A percentile compares a stretch with the other conserved stretches of the same genome.
Conservation (phyloP, 305 asterid species). For the Rubia tinctorum region DNA sequence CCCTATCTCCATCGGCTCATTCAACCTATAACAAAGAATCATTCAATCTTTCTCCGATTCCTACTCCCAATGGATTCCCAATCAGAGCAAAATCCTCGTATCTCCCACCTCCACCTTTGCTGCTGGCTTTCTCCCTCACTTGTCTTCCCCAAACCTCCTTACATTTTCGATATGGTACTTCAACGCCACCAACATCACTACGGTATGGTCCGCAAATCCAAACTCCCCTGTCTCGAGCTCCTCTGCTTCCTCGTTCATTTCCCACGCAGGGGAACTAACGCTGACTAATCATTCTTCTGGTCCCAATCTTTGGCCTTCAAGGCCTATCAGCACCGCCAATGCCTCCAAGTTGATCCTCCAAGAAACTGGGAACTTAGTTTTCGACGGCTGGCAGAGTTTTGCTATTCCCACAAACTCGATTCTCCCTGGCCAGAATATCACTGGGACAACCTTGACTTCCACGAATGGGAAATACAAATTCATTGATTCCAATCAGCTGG, state of each 20-base stretch:
- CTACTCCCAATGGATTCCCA: background rate
- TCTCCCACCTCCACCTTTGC: constrained; percentile 4
- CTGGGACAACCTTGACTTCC: background rate
- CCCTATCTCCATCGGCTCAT: too few species aligned
- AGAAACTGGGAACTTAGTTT: constrained; percentile 49
- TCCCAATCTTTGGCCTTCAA: constrained; percentile 45
- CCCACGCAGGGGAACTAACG: constrained; percentile 47
- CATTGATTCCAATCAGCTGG: background rate
- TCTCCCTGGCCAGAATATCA: constrained; percentile 6
- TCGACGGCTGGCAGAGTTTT: constrained; percentile 56
- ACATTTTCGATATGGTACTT: background rate
- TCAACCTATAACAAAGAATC: background rate
- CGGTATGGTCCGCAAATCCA: background rate
- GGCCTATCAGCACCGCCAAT: constrained; percentile 18
- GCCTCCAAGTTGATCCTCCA: constrained; percentile 36
- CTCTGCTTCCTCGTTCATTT: constrained; percentile 41
- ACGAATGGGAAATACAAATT: background rate
- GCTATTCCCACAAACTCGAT: background rate
- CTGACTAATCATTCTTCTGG: constrained; percentile 32
- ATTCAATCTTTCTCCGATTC: background rate
- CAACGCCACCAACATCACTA: background rate
- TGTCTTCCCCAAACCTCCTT: background rate
- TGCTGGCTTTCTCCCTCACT: background rate
- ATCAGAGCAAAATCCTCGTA: background rate
- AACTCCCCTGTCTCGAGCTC: constrained; percentile 35